Conservation (phyloP, 2,329 filamentous ascomycete genomes). For the Lasiodiplodia hormozganensis region DNA sequence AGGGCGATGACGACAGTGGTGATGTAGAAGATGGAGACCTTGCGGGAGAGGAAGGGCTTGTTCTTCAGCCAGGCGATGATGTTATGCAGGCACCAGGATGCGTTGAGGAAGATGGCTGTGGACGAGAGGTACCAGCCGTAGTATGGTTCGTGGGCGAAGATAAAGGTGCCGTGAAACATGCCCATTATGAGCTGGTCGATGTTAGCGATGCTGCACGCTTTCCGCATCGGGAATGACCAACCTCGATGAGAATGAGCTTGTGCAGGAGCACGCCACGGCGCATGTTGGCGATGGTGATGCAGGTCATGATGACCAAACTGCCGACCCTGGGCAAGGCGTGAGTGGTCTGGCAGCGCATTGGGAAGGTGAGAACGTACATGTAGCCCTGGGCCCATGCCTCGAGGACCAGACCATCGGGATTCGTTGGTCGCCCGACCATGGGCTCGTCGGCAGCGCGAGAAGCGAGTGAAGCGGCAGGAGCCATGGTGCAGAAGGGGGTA, state of each 20-base stretch:
- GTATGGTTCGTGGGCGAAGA: constrained; percentile 61
- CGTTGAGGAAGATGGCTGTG: constrained; percentile 66
- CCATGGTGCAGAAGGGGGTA: not conserved
- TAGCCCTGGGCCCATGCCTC: constrained; percentile 51
- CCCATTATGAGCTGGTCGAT: constrained; percentile 59
- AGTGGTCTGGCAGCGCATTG: not conserved
- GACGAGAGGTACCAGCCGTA: constrained; percentile 70
- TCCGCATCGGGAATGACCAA: constrained; percentile 32
- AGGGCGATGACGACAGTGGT: constrained; percentile 64
- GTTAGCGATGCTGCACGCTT: not conserved
- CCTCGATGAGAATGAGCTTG: constrained; percentile 59
- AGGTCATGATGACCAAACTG: constrained; percentile 55
- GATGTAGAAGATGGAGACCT: constrained; percentile 63
- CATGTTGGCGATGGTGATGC: constrained; percentile 58
- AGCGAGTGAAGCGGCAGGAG: not conserved
- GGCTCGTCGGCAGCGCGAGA: not conserved
- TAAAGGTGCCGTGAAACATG: constrained; percentile 65
- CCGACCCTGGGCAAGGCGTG: constrained; percentile 36
- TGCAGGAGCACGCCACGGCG: constrained; percentile 55
- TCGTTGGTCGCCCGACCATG: constrained; percentile 39
- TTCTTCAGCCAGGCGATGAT: constrained; percentile 73
- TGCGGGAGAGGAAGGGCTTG: constrained; percentile 62
- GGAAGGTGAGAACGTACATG: constrained; percentile 32
- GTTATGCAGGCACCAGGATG: constrained; percentile 71
- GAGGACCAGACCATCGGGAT: constrained; percentile 44